Percentiles rank a stretch among this genome's conserved stretches.
Evolutionary conservation across 441 rosid genomes (phyloP).

Genomic region (Codiaeum variegatum): DNA sequence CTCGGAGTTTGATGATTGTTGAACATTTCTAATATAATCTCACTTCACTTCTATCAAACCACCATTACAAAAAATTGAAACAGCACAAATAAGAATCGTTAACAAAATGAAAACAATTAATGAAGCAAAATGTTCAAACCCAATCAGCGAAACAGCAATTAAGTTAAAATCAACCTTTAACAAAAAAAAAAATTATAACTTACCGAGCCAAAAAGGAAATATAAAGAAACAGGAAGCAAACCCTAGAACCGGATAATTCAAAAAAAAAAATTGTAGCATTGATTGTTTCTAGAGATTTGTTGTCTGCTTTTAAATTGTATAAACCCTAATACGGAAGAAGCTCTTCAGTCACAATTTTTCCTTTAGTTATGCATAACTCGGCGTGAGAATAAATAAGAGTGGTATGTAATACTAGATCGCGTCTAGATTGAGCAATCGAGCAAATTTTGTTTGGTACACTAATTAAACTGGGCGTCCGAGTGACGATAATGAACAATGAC

Average conservation of each 20-base stretch:
- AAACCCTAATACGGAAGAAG: background rate
- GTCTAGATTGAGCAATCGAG: too few species aligned
- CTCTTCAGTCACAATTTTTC: background rate
- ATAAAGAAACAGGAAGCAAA: background rate
- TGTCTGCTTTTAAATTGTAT: background rate
- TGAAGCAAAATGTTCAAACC: background rate
- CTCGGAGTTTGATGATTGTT: conserved; percentile 34
- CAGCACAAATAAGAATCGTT: too few species aligned
- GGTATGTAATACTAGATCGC: too few species aligned
- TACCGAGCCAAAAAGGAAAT: background rate
- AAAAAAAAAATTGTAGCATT: background rate
- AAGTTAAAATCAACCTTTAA: background rate
- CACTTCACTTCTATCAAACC: conserved; percentile 1
- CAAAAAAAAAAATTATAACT: background rate
- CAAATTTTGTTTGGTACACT: too few species aligned
- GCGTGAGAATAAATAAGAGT: conserved; percentile 11
- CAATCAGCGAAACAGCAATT: background rate
- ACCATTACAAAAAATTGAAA: too few species aligned
- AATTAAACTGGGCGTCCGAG: too few species aligned
- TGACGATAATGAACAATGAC: too few species aligned
- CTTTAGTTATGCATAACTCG: conserved; percentile 1
- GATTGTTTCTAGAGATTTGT: background rate
- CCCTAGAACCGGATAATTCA: background rate
- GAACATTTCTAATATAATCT: conserved; percentile 28
- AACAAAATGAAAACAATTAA: background rate